phyloP scores from a whole-genome alignment of 352 stramenopile species.

The Phytopythium sindhum region DNA sequence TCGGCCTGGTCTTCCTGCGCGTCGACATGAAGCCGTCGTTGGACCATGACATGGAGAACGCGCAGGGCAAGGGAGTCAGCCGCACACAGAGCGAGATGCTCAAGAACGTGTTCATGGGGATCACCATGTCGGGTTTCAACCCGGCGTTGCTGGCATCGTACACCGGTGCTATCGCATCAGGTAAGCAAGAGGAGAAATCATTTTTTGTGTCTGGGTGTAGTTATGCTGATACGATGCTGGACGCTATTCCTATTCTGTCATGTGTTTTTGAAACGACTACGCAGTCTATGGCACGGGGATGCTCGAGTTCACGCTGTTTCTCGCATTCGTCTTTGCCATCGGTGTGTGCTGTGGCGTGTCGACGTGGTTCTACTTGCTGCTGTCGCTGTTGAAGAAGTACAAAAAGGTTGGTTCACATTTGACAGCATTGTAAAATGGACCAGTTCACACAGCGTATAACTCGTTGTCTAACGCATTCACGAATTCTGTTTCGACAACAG shows the following conservation, averaged over 20 bases:
- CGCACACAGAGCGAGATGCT: slow-evolving; percentile 61
- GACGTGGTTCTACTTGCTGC: slow-evolving; percentile 86
- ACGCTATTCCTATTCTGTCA: background rate
- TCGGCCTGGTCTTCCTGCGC: slow-evolving; percentile 77
- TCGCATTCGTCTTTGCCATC: slow-evolving; percentile 81
- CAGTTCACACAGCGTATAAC: background rate
- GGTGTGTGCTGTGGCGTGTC: slow-evolving; percentile 84
- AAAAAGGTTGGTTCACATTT: slow-evolving; percentile 58
- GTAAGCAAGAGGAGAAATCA: slow-evolving; percentile 19
- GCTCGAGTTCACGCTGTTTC: slow-evolving; percentile 82
- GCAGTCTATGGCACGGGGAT: slow-evolving; percentile 84
- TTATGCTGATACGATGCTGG: background rate
- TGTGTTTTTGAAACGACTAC: background rate
- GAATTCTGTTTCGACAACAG: slow-evolving; percentile 19
- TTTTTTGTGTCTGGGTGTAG: background rate
- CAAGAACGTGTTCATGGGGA: slow-evolving; percentile 80
- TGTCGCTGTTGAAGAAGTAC: slow-evolving; percentile 88
- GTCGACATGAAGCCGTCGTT: slow-evolving; percentile 78
- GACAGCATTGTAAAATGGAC: background rate
- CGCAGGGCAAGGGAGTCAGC: slow-evolving; percentile 45
- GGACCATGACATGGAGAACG: slow-evolving; percentile 48
- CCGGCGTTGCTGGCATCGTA: slow-evolving; percentile 82
- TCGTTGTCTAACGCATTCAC: slow-evolving; percentile 5
- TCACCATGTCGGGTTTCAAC: slow-evolving; percentile 89
- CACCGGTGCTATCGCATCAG: slow-evolving; percentile 83